Evolutionary conservation across 495 filamentous ascomycete genomes (phyloP), one percentile per base, ranked within the genome.

Genomic region (Rusavskia elegans): DNA sequence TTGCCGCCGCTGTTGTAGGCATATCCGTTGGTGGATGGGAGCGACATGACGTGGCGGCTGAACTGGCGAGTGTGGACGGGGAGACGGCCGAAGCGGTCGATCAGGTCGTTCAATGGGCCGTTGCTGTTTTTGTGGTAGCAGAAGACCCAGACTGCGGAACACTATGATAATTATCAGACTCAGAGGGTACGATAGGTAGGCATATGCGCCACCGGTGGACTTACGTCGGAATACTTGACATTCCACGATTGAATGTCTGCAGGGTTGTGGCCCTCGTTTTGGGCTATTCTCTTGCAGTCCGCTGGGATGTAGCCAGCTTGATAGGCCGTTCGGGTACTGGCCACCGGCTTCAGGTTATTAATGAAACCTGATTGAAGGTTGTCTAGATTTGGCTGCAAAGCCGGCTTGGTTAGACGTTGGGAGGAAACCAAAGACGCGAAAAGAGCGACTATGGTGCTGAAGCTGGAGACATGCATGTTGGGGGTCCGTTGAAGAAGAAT

Each of bases 1-100:
- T 57, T 55, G 17, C 55, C 58, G 20, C 54, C 55, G 17, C 27
- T 41, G 21, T 60, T 57, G 51, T 50, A 48, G 29, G 51, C 36
- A 94, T 49, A 89, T 94, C 36, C 48, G 30, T 5, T n/a, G 13
- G 48, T 35, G 30, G 7, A 6, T 2, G 48, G 48, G 30, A 50
- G 48, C 8, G 48, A 36, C n/a, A 50, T 37, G n/a, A 50, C 4
- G 30, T 36, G 29, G 3, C 48, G 25, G 25, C 5, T 29, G 30
- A 36, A 39, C 37, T 36, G 36, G 25, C 48, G 48, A 14, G 27
- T 39, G n/a, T 37, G 48, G 30, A 50, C 48, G 0, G 48, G 48
- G n/a, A 50, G 16, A 2, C 48, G 48, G 30, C 27, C 25, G 36
- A 50, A 50, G 25, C 2, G 2, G 30, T 50, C 30, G 48, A 50